A percentile compares a stretch with the other conserved stretches of the same genome.
Conservation (phyloP, 2,329 filamentous ascomycete species). For the Talaromyces amestolkiae region DNA sequence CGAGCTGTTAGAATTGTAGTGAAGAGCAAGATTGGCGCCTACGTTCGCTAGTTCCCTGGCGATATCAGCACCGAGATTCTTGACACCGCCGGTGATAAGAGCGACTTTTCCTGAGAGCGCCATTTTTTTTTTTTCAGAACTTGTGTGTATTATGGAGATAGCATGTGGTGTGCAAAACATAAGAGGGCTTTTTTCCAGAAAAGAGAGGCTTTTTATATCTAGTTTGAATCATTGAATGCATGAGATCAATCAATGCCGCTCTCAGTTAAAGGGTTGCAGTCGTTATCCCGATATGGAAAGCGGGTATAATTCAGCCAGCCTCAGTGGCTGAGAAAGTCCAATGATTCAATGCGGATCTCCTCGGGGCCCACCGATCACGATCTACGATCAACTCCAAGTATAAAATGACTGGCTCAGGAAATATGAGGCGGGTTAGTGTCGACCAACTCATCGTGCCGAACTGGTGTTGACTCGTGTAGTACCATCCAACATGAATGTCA, state of each 20-base stretch:
- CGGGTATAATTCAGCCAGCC: neutral
- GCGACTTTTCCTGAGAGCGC: conserved; percentile 40
- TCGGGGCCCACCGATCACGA: neutral
- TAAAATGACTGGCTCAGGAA: neutral
- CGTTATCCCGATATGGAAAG: neutral
- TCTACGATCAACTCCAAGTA: neutral
- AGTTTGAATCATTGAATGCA: neutral
- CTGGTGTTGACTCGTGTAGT: no score
- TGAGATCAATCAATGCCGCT: neutral
- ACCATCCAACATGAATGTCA: no score
- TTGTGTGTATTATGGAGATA: neutral
- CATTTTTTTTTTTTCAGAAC: neutral
- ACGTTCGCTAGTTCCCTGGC: conserved; percentile 37
- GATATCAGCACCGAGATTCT: conserved; percentile 44
- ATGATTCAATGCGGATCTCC: neutral
- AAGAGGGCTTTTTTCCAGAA: neutral
- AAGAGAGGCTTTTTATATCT: neutral
- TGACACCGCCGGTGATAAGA: conserved; percentile 44
- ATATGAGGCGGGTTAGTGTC: neutral
- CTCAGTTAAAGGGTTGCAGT: neutral
- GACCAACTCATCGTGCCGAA: neutral
- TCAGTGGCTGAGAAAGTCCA: neutral
- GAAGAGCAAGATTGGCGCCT: conserved; percentile 38
- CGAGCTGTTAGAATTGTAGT: conserved; percentile 44
- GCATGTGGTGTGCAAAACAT: neutral